Evolutionary conservation across 2,329 filamentous ascomycete species (phyloP), one percentile per base, ranked within the genome.

Genomic region (Colletotrichum noveboracense): DNA sequence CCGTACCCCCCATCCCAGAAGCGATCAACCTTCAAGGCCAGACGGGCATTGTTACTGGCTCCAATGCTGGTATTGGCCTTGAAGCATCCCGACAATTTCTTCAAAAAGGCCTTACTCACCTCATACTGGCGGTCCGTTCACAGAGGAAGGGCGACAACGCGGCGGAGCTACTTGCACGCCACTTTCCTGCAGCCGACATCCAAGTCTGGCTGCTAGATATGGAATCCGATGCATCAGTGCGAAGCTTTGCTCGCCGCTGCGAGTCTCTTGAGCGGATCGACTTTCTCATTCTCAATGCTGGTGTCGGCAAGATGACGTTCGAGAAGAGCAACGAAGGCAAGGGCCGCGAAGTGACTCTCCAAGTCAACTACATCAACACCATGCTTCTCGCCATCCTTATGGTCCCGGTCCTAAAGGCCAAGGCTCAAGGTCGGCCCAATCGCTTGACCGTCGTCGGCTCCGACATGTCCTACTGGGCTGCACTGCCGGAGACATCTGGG

Each of bases 281-380:
- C 75, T 82, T 84, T 28, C 83, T 82, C 7, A 80, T 88, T 38
- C 79, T 85, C 21, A 88, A 81, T 55, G 81, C 81, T 0, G 80
- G 85, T 1, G 7, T 80, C 18, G 73, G 52, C 7, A 74, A 74
- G 76, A 87, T 28, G 30, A 78, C 77, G 10, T 58, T 71, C 6
- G 52, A 77, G 43, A 68, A 21, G n/a, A 67, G 78, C 34, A 73
- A 80, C 16, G 78, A 81, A 1, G 87, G 85, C 0, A 21, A 34
- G 58, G 16, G n/a, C 5, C 80, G 84, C 2, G 89, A 91, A 77
- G 81, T 81, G 56, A 86, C 83, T 6, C 79, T 91, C 60, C 89
- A 88, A 0, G 85, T 88, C 65, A 91, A 91, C 72, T 88, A 89
- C n/a, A 83, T 91, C 74, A 86, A 84, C 26, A 91, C 87, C 0